Conservation (phyloP, 768 basidiomycete genomes). For the Nidularia pulvinata region DNA sequence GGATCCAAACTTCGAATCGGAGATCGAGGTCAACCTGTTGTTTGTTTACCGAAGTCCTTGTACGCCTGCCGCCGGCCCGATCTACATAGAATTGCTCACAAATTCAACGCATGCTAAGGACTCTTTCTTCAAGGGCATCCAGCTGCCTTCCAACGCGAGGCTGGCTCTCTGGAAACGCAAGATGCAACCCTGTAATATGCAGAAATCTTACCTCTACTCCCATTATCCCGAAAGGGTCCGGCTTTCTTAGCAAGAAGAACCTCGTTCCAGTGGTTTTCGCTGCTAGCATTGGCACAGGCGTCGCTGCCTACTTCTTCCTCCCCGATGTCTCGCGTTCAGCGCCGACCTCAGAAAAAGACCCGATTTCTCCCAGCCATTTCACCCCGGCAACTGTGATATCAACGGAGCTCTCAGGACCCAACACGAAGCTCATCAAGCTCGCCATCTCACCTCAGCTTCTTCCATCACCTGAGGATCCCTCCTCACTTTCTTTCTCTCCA, state of each 20-base stretch:
- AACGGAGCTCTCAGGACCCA: slow-evolving; percentile 47
- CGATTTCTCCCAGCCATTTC: slow-evolving; percentile 53
- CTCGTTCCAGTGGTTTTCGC: slow-evolving; percentile 17
- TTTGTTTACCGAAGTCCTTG: no score
- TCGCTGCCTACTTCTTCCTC: slow-evolving; percentile 51
- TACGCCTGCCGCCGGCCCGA: no score
- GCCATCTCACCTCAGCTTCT: slow-evolving; percentile 46
- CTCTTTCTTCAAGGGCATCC: no score
- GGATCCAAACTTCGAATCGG: no score
- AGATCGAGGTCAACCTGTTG: no score
- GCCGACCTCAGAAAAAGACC: slow-evolving; percentile 31
- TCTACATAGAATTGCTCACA: no score
- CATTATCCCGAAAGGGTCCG: no score
- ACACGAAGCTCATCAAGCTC: slow-evolving; percentile 67
- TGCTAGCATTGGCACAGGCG: slow-evolving; percentile 35
- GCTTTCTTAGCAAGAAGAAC: background rate
- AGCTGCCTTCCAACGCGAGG: no score
- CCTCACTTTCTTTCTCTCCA: slow-evolving; percentile 23
- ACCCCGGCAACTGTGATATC: slow-evolving; percentile 59
- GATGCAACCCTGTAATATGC: no score
- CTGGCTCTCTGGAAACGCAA: no score
- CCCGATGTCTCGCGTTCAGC: slow-evolving; percentile 44
- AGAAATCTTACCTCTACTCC: no score
- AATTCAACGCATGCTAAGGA: no score
- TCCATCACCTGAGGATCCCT: slow-evolving; percentile 14